Base-by-base conservation (phyloP, 352 stramenopile genomes). In the Thraustotheca clavata region DNA sequence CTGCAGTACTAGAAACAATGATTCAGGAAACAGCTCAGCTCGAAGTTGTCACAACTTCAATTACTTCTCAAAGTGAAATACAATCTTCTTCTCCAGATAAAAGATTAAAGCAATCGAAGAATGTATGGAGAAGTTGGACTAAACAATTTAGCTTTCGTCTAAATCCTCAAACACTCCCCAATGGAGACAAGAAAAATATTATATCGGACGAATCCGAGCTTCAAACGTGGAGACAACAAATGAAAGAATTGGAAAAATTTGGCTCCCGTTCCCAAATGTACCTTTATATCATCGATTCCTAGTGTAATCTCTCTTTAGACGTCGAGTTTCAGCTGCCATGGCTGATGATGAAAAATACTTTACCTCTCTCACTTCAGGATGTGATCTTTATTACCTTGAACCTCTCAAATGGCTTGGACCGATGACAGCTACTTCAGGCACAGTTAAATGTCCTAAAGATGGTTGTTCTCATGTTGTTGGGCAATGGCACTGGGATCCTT, bases 401-500 rank as follows among this genome's bases (percentile, higher is more conserved):
- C 76, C 77, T 22, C 74, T 78, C 50, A 6, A 59, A 26, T 87
- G 77, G 77, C 72, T 76, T 33, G 47, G 81, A 22, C 67, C 71
- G 12, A 50, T 72, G 47, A 31, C 59, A 31, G 39, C 46, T 9
- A 34, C 61, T 14, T 62, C 71, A 12, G 77, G 77, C 6, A 24
- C 57, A 41, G 73, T 87, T 49, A 60, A 59, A 27, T 87, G 77
- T 66, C 76, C 74, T 29, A 81, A 74, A 49, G 49, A 71, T 31
- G 49, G 29, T 3, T 87, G 77, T 55, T 61, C 41, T 12, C 67
- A 62, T 1, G 47, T 74, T 31, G 70, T 87, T 16, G 77, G 77
- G 0, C 63, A 87, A 47, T 87, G 74, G 75, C 66, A 60, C n/a
- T 86, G 77, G 77, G 74, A 82, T 49, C 73, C 71, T 27, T 18